Evolutionary conservation across 345 rosid genomes (phyloP).

Genomic region (Toxicodendron radicans): DNA sequence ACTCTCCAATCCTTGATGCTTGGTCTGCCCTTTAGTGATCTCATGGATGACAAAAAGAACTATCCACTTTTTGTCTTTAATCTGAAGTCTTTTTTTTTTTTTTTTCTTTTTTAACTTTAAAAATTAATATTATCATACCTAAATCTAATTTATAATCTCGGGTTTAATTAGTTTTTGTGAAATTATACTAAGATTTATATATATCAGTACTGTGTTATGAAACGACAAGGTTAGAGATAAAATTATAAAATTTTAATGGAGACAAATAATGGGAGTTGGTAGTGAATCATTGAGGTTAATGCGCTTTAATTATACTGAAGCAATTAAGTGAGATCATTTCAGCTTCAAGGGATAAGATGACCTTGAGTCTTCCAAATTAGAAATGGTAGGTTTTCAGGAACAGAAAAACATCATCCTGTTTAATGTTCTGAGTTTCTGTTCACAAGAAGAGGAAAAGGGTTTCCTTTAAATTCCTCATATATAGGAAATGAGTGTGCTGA

Average conservation of each 20-base stretch:
- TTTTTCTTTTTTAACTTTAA: too few relatives aligned
- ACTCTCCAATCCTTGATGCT: not conserved
- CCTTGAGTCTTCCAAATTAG: not conserved
- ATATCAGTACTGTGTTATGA: not conserved
- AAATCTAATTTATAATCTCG: too few relatives aligned
- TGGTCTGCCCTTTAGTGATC: not conserved
- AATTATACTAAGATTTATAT: too few relatives aligned
- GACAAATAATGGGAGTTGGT: not conserved
- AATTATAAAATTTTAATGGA: not conserved
- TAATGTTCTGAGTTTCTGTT: not conserved
- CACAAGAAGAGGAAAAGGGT: not conserved
- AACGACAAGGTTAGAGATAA: not conserved
- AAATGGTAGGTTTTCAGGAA: conserved; percentile 7
- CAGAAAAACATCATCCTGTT: not conserved
- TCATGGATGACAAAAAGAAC: conserved; percentile 1
- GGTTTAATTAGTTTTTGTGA: too few relatives aligned
- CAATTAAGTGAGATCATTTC: not conserved
- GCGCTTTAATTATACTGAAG: conserved; percentile 3
- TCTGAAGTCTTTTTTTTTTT: too few relatives aligned
- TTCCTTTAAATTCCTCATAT: not conserved
- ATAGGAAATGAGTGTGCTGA: not conserved
- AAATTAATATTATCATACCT: too few relatives aligned
- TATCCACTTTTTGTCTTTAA: conserved; percentile 1
- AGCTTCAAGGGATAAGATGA: not conserved
- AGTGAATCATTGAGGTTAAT: conserved; percentile 9